These are phyloP conservation scores for Quercus suber DNA, from an alignment of 306 rosid genomes.

Conservation along the genomic window DNA sequence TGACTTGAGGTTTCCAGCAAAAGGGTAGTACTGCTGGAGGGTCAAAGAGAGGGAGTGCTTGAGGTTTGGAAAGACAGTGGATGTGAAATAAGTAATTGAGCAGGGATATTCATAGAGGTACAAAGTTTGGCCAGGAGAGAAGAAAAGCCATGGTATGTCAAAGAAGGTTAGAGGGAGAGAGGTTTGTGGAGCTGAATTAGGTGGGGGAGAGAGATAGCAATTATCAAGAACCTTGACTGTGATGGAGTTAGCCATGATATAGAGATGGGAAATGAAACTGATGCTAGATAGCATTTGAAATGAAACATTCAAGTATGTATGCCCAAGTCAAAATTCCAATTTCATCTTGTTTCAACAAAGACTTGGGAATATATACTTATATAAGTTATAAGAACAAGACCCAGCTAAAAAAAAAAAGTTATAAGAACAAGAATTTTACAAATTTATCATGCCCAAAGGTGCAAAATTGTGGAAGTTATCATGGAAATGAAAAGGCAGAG, in stretches of 20 bases:
- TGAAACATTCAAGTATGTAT: too few species aligned
- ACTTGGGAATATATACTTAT: too few species aligned
- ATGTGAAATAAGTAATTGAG: conserved; percentile 29
- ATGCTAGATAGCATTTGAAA: too few species aligned
- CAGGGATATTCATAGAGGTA: conserved; percentile 44
- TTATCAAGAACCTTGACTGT: conserved; percentile 25
- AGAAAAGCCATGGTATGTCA: conserved; percentile 50
- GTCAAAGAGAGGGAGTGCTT: conserved; percentile 46
- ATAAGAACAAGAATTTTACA: too few species aligned
- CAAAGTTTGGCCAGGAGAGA: conserved; percentile 49
- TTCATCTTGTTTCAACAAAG: too few species aligned
- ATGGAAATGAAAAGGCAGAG: too few species aligned
- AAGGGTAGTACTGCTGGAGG: conserved; percentile 46
- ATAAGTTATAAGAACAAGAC: too few species aligned
- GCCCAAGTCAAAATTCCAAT: too few species aligned
- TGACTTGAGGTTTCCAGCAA: conserved; percentile 29
- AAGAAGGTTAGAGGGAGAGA: conserved; percentile 53
- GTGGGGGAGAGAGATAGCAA: conserved; percentile 25
- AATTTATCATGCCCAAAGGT: too few species aligned
- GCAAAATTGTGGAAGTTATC: too few species aligned
- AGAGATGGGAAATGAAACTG: background rate
- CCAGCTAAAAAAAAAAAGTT: too few species aligned
- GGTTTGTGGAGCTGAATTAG: conserved; percentile 4
- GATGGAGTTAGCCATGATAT: background rate
- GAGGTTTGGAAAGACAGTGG: conserved; percentile 36